Percentiles rank a stretch among this genome's conserved stretches.
Evolutionary conservation across 768 basidiomycete genomes (phyloP).

Genomic region (Rubroboletus pulcherrimus): DNA sequence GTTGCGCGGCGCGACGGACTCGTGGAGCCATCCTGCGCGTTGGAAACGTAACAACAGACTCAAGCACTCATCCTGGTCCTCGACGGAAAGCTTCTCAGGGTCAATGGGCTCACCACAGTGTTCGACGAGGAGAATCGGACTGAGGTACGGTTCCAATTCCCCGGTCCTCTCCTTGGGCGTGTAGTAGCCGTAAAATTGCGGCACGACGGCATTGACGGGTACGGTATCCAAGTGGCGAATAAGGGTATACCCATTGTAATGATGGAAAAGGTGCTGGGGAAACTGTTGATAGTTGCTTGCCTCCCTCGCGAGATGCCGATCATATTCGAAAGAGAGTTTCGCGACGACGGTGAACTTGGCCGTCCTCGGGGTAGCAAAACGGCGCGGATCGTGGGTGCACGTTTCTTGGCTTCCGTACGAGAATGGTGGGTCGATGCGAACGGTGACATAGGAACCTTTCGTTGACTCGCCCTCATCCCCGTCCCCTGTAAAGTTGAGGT

Average conservation of each 20-base stretch:
- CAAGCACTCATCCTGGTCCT: slow-evolving; percentile 40
- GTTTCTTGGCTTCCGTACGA: slow-evolving; percentile 7
- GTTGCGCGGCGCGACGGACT: slow-evolving; percentile 42
- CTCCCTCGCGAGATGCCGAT: slow-evolving; percentile 34
- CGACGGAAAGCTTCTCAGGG: slow-evolving; percentile 26
- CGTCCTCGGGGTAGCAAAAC: slow-evolving; percentile 21
- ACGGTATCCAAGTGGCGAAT: slow-evolving; percentile 36
- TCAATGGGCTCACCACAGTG: slow-evolving; percentile 41
- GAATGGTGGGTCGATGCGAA: slow-evolving; percentile 17
- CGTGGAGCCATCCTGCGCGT: slow-evolving; percentile 35
- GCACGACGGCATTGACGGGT: slow-evolving; percentile 49
- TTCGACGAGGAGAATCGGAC: slow-evolving; percentile 46
- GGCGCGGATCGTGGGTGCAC: slow-evolving; percentile 1
- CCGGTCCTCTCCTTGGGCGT: slow-evolving; percentile 10
- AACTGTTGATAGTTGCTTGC: slow-evolving; percentile 27
- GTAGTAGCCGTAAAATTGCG: slow-evolving; percentile 67
- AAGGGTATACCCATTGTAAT: slow-evolving; percentile 26
- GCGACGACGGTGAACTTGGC: slow-evolving; percentile 40
- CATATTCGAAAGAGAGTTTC: slow-evolving; percentile 41
- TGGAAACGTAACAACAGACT: slow-evolving; percentile 42
- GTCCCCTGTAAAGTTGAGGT: neutral
- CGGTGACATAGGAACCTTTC: neutral
- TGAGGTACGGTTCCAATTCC: slow-evolving; percentile 16
- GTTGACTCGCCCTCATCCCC: neutral
- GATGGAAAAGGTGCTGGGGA: slow-evolving; percentile 26